Evolutionary conservation across 257 asterid species (phyloP), one percentile per base, ranked within the genome.

Genomic region (Schizonepeta tenuifolia): DNA sequence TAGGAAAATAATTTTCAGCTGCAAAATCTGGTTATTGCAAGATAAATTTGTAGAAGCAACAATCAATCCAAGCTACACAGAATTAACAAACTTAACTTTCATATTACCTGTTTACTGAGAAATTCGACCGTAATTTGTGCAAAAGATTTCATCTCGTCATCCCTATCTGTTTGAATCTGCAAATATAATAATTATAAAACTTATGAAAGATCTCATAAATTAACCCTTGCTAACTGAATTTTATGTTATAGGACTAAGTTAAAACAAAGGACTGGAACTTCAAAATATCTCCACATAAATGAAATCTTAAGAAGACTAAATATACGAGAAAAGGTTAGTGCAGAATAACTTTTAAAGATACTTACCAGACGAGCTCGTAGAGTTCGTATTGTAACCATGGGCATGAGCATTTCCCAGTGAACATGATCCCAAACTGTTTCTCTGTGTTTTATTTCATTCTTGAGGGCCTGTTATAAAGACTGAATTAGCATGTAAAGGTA

Each of bases 301-400:
- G 33, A 72, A 36, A 28, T 51, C 36, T 50, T 12, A 63, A 58
- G 41, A 64, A 72, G 47, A 55, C 62, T 64, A 59, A 51, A 54
- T 38, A 70, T 8, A 67, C 51, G 66, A 69, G 78, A 70, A 63
- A 58, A 79, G 36, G 50, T 47, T 75, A 46, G 22, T 33, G 67
- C 38, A 74, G 24, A 75, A 69, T 44, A 75, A 50, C 43, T 41
- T 62, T 47, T 14, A 74, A 33, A 75, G 76, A 76, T 66, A 84
- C 95, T 86, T 87, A 81, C 98, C 91, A 93, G 78, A 76, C 98
- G 94, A 83, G 98, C 98, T 79, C 90, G 90, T 56, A 93, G 80
- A 56, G 96, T 93, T 77, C 95, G 95, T 65, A 91, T 86, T 78
- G 81, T 89, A 46, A 81, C 83, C 49, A 90, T 80, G 51, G 98